Percentiles rank a stretch among this genome's conserved stretches.
These are phyloP conservation scores for Paraphaeosphaeria minitans DNA, from an alignment of 2,329 filamentous ascomycete species.

Conservation along the genomic window DNA sequence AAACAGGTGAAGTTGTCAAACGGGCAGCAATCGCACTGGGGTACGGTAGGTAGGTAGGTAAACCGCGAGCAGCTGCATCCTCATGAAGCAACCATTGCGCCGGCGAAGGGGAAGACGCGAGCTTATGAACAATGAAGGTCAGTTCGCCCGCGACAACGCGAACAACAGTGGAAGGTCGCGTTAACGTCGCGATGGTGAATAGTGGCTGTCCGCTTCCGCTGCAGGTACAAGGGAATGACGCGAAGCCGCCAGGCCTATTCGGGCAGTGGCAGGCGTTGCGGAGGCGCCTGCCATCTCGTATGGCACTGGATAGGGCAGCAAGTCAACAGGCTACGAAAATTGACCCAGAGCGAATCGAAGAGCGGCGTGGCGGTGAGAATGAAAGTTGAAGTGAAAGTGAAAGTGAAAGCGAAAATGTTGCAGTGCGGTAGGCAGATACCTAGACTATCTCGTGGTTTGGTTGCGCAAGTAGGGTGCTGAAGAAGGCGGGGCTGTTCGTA, in stretches of 20 bases:
- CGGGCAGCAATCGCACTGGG: background rate
- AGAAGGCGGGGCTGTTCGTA: background rate
- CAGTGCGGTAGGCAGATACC: too few species aligned
- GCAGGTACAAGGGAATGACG: background rate
- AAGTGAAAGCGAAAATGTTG: too few species aligned
- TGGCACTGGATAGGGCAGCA: background rate
- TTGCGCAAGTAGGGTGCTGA: background rate
- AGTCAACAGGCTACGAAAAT: background rate
- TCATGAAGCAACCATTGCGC: background rate
- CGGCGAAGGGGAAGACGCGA: background rate
- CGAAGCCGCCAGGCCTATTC: background rate
- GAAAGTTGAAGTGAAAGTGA: background rate
- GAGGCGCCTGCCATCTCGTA: background rate
- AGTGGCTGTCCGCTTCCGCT: background rate
- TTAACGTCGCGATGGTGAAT: background rate
- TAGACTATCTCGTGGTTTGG: too few species aligned
- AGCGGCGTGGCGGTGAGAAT: background rate
- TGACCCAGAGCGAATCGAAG: background rate
- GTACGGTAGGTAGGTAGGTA: too few species aligned
- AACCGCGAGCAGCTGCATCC: background rate
- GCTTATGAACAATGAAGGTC: background rate
- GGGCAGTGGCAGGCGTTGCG: background rate
- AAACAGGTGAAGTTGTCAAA: conserved; percentile 1
- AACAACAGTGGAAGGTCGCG: background rate
- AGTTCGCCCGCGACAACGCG: background rate